Conservation (phyloP, 805 yeast genomes). For the Kodamaea jinghongensis region DNA sequence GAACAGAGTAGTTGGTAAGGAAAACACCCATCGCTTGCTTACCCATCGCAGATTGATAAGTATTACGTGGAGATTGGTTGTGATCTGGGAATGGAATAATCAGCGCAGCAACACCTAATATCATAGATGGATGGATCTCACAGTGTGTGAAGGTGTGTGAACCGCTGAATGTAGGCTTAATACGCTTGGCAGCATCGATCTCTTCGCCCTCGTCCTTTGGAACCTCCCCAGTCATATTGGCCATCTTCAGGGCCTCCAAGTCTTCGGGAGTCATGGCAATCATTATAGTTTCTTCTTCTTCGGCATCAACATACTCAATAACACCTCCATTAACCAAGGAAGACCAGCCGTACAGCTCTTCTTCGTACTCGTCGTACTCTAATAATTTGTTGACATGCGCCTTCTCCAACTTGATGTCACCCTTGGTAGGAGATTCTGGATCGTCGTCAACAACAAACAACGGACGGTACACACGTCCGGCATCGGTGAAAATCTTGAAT, state of each 20-base stretch:
- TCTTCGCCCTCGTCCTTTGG: constrained; percentile 22
- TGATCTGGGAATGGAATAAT: constrained; percentile 99
- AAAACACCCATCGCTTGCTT: constrained; percentile 99
- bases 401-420: constrained; percentile 80
- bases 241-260: constrained; percentile 59
- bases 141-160: constrained; percentile 93
- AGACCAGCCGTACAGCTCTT: constrained; percentile 76
- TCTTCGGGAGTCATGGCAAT: constrained; percentile 99
- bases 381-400: constrained; percentile 75
- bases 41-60: constrained; percentile 99
- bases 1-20: constrained; percentile 88
- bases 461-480: constrained; percentile 98
- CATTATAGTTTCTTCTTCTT: constrained; percentile 97
- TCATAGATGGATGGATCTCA: constrained; percentile 99
- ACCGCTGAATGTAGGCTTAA: constrained; percentile 59
- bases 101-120: constrained; percentile 96
- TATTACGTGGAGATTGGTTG: constrained; percentile 98
- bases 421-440: constrained; percentile 61
- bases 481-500: constrained; percentile 94
- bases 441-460: constrained; percentile 90
- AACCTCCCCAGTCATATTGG: constrained; percentile 32
- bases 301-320: constrained; percentile 96
- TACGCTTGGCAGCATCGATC: constrained; percentile 78
- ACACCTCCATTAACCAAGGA: constrained; percentile 80
- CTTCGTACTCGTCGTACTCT: constrained; percentile 61